phyloP scores from a whole-genome alignment of 768 basidiomycete species.

The Trametes coccinea region DNA sequence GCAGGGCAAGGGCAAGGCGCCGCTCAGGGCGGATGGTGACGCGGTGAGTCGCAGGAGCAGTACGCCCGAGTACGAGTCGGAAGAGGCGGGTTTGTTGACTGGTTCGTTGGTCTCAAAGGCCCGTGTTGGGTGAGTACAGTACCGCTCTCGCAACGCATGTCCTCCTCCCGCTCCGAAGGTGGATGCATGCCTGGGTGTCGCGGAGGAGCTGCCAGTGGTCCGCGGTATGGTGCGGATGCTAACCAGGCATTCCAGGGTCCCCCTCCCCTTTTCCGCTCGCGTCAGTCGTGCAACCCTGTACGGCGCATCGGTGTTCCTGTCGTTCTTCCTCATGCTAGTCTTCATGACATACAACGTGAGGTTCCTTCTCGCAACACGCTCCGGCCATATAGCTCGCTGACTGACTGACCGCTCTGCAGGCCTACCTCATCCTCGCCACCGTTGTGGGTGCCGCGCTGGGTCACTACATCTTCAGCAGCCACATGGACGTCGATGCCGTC shows the following conservation, averaged over 20 bases:
- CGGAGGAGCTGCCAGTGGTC: no score
- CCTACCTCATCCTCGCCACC: conserved; percentile 81
- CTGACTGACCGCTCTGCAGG: conserved; percentile 43
- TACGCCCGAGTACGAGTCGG: conserved; percentile 44
- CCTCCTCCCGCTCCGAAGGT: no score
- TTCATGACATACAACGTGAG: conserved; percentile 97
- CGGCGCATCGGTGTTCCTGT: conserved; percentile 72
- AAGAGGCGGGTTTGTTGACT: conserved; percentile 56
- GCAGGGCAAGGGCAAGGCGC: conserved; percentile 50
- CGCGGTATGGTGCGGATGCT: no score
- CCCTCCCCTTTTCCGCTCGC: conserved; percentile 52
- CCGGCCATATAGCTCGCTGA: neutral
- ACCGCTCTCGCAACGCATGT: no score
- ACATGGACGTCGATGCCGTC: conserved; percentile 62
- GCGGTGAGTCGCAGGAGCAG: conserved; percentile 42
- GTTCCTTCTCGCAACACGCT: conserved; percentile 8
- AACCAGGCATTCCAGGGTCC: conserved; percentile 37
- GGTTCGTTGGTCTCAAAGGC: conserved; percentile 43
- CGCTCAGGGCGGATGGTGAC: conserved; percentile 2
- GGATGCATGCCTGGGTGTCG: no score
- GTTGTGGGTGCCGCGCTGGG: conserved; percentile 82
- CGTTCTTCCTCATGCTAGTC: conserved; percentile 91
- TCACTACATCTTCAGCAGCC: conserved; percentile 72
- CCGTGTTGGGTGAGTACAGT: conserved; percentile 43
- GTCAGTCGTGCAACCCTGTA: conserved; percentile 68